Evolutionary conservation across 345 rosid genomes (phyloP).

Genomic region (Aethionema arabicum): DNA sequence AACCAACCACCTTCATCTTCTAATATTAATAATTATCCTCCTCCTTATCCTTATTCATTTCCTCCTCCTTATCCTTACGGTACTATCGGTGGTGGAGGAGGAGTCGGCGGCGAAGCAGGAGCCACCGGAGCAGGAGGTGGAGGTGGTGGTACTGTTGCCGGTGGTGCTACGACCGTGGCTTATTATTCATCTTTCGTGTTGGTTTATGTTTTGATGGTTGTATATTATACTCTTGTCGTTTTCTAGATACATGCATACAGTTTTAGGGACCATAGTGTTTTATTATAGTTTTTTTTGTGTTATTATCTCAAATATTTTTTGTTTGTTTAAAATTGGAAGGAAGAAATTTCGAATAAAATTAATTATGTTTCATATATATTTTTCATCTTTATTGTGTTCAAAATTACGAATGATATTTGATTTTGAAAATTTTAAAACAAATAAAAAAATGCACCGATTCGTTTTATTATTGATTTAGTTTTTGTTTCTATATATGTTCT

Average conservation of each 20-base stretch:
- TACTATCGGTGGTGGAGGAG: constrained; percentile 28
- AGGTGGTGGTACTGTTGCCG: constrained; percentile 4
- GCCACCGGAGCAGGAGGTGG: constrained; percentile 25
- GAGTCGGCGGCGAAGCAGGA: constrained; percentile 19
- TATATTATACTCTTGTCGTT: constrained; percentile 6
- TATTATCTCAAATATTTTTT: constrained; percentile 11
- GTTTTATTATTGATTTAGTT: too few relatives aligned
- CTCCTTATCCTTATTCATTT: constrained; percentile 35
- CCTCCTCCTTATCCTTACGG: constrained; percentile 40
- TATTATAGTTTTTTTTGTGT: neutral
- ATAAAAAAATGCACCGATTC: too few relatives aligned
- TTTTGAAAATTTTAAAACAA: too few relatives aligned
- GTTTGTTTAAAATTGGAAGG: constrained; percentile 5
- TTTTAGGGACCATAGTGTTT: too few relatives aligned
- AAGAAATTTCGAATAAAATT: constrained; percentile 7
- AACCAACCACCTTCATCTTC: constrained; percentile 31
- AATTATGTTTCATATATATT: neutral
- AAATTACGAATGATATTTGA: too few relatives aligned
- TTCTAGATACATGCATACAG: constrained; percentile 25
- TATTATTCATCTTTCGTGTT: constrained; percentile 3
- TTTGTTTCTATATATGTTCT: too few relatives aligned
- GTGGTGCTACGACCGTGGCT: constrained; percentile 15
- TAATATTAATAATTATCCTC: constrained; percentile 11
- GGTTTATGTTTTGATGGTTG: constrained; percentile 21
- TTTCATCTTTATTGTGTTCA: neutral